A percentile compares a stretch with the other conserved stretches of the same genome.
Conservation (phyloP, 257 asterid genomes). For the Forsythia suspensa region DNA sequence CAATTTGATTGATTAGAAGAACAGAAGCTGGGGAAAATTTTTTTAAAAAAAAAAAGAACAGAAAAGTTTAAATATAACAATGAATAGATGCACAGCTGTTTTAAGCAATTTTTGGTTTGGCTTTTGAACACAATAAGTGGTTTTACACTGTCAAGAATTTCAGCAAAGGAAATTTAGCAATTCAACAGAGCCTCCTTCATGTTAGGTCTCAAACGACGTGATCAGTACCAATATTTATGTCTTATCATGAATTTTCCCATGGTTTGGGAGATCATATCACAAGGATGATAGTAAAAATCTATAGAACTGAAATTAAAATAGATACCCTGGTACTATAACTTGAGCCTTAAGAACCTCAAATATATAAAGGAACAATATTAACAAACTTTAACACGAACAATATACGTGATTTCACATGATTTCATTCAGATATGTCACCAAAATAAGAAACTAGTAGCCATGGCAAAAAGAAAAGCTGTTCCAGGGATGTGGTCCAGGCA, state of each 20-base stretch:
- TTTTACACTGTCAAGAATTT: neutral
- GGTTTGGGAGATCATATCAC: constrained; percentile 3
- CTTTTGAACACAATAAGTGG: constrained; percentile 12
- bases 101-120: neutral
- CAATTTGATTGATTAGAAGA: constrained; percentile 79
- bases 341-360: neutral
- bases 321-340: neutral
- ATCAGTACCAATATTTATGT: neutral
- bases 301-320: constrained; percentile 9
- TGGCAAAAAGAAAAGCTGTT: constrained; percentile 1
- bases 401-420: neutral
- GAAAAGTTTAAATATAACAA: neutral
- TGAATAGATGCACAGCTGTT: neutral
- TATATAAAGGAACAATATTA: neutral
- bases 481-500: constrained; percentile 2
- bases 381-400: neutral
- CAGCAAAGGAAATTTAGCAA: neutral
- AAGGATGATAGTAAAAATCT: neutral
- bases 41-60: constrained; percentile 2
- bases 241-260: neutral
- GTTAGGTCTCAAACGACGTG: neutral
- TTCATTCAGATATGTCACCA: constrained; percentile 9
- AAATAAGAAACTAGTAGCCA: constrained; percentile 1
- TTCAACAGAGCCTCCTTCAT: neutral
- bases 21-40: constrained; percentile 75